These are phyloP conservation scores for Teratosphaeria nubilosa DNA, from an alignment of 2,329 filamentous ascomycete species.

Conservation along the genomic window DNA sequence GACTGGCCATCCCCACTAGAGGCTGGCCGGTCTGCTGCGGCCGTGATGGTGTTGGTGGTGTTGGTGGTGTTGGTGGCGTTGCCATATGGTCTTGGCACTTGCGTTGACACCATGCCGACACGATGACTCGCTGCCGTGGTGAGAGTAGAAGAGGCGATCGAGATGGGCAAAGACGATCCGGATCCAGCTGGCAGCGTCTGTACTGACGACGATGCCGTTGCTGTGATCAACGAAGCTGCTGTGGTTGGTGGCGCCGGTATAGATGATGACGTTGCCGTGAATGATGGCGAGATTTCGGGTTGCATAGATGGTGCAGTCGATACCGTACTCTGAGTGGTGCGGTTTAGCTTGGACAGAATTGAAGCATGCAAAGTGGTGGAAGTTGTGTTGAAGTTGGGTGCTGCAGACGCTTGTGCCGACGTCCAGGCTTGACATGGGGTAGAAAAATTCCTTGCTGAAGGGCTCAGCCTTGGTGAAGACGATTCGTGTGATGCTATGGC, in stretches of 20 bases:
- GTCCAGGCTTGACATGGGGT: neutral
- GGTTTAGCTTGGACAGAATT: neutral
- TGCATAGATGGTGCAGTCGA: no score
- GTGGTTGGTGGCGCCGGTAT: no score
- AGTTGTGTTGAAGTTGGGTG: neutral
- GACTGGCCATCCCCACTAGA: neutral
- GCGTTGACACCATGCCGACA: neutral
- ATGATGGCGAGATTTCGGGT: neutral
- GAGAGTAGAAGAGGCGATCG: neutral
- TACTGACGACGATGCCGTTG: neutral
- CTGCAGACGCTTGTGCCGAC: neutral
- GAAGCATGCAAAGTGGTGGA: neutral
- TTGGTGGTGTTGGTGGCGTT: neutral
- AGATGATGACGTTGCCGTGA: no score
- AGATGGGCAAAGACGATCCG: neutral
- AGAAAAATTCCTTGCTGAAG: neutral
- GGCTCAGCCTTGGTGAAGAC: neutral
- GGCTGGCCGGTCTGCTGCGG: neutral
- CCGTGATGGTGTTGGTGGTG: neutral
- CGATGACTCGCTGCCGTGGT: neutral
- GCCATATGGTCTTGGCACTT: neutral
- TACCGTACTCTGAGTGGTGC: neutral
- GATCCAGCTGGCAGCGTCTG: neutral
- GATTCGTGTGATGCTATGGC: neutral
- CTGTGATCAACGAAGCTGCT: neutral